Evolutionary conservation across 148 eudicot genomes (phyloP), one percentile per base, ranked within the genome.

Genomic region (Vaccinium vitisidaea): DNA sequence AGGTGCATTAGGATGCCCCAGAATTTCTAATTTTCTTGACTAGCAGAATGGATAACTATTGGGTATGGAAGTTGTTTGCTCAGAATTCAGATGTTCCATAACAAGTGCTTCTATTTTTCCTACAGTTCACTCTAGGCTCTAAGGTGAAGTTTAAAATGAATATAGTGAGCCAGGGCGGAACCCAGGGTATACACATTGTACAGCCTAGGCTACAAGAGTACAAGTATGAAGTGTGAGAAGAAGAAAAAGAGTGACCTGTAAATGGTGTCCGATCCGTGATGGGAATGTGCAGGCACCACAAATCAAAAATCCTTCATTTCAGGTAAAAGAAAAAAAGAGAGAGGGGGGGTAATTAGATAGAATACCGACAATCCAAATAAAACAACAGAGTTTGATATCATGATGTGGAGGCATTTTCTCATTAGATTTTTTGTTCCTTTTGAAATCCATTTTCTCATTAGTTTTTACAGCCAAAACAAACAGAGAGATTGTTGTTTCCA

Each of bases 281-380:
- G 6, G 93, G 95, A 58, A 91, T 90, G 85, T 92, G 93, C 86
- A 92, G 86, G 81, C 93, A 92, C 95, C 91, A 90, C 48, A 91
- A 80, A 83, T 92, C 89, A 77, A 91, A 91, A 30, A 92, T 84
- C 92, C 95, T 92, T 84, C 89, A 89, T 50, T 52, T 18, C 84
- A 54, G 58, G 13, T 27, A 30, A 83, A 50, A 71, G 54, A 76
- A 73, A 39, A 39, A 43, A 43, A 43, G 39, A 36, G 39, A 36
- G 39, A 36, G 46, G 46, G 46, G 46, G 0, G 21, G 61, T 52
- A 84, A 52, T 85, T 67, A 80, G 82, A 50, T 27, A 63, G 50
- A 55, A 75, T n/a, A 58, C 56, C 16, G 6, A 84, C 7, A 27
- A 82, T 23, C 18, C 56, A 58, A 39, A 90, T 63, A 23, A 55